Evolutionary conservation across 768 basidiomycete species (phyloP), one percentile per base, ranked within the genome.

Genomic region (Lentinus tigrinus): DNA sequence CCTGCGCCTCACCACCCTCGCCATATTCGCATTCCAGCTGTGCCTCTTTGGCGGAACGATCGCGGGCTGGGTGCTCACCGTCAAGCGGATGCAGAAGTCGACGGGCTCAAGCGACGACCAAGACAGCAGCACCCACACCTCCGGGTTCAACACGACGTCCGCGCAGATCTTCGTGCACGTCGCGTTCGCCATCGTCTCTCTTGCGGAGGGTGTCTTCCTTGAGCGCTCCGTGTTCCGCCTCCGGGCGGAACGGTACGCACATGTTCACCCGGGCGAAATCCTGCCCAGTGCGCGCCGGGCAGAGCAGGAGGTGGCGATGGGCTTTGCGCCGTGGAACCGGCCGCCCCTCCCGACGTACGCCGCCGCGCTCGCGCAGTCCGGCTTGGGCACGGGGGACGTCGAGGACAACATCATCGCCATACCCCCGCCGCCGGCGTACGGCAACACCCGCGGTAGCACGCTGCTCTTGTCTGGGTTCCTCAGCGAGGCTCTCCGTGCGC

Each of bases 391-490:
- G 4, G 88, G 88, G 40, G 88, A 90, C 69, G 87, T 88, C 26
- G 89, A 90, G 63, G 88, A 89, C 68, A 75, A 82, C 65, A 68
- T 80, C 37, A 90, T 89, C 56, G 88, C 87, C 3, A 78, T 76
- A 19, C 78, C 84, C 4, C 88, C 89, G 1, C 89, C 89, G 7
- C 89, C 89, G 10, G 85, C 86, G n/a, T 90, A 90, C 68, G 88
- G 89, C 23, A 79, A 88, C 63, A 87, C 85, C 19, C 79, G 88
- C 47, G 87, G 86, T 36, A 88, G 85, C 72, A 86, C 78, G 19
- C 75, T 89, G 43, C 65, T 89, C 43, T 74, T 88, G 19, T 66
- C 79, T 0, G 83, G 84, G 5, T 80, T 77, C 68, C 66, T 87
- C 52, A 70, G 74, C 43, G 73, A 80, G 24, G 78, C 77, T 57